A percentile compares a stretch with the other conserved stretches of the same genome.
Conservation (phyloP, 805 yeast genomes). For the Tetrapisispora namnaoensis region DNA sequence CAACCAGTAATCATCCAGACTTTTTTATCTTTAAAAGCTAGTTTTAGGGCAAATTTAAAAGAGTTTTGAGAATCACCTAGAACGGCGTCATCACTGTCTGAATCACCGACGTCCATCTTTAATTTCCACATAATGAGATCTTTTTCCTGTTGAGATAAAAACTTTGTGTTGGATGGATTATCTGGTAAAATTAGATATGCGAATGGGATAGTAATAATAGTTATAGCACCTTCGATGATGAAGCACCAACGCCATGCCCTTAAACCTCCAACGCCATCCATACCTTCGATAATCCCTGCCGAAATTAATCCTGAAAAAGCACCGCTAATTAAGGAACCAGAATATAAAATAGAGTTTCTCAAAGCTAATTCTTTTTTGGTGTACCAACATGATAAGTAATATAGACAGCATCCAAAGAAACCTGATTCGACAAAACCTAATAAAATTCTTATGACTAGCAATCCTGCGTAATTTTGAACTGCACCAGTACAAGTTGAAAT, state of each 20-base stretch:
- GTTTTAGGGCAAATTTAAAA: constrained; percentile 27
- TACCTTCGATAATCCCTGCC: constrained; percentile 41
- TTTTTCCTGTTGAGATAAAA: constrained; percentile 33
- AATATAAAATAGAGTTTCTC: constrained; percentile 41
- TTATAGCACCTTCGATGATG: constrained; percentile 40
- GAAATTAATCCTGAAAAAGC: constrained; percentile 48
- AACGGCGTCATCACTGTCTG: constrained; percentile 31
- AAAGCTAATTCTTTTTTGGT: constrained; percentile 40
- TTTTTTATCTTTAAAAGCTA: constrained; percentile 24
- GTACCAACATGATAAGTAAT: constrained; percentile 47
- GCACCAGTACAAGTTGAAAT: constrained; percentile 36
- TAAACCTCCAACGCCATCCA: constrained; percentile 39
- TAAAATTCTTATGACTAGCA: constrained; percentile 39
- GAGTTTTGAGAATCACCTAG: constrained; percentile 13
- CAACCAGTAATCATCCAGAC: constrained; percentile 33
- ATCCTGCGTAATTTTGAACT: constrained; percentile 33
- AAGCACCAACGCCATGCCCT: constrained; percentile 44
- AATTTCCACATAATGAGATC: constrained; percentile 30
- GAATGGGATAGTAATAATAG: constrained; percentile 31
- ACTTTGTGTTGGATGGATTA: constrained; percentile 31
- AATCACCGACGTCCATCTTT: constrained; percentile 27
- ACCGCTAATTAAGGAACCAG: constrained; percentile 43
- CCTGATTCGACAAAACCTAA: constrained; percentile 43
- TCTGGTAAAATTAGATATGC: constrained; percentile 33
- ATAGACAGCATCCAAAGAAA: constrained; percentile 36